Conservation (phyloP, 1,284 basidiomycete genomes). For the Stygiomarasmius scandens region DNA sequence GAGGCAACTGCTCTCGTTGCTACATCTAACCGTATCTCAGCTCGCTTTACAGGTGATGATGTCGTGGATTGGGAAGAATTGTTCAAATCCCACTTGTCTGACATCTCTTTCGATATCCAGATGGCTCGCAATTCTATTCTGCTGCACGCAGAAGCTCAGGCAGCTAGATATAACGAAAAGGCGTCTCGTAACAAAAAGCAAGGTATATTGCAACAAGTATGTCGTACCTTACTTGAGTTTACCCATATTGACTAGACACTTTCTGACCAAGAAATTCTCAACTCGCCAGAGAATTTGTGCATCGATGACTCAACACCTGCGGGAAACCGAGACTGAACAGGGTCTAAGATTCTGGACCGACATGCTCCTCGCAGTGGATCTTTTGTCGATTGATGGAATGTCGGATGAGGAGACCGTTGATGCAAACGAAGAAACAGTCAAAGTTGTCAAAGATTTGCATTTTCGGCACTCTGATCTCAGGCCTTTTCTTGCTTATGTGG, state of each 20-base stretch:
- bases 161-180: neutral
- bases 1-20: neutral
- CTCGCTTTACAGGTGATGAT: neutral
- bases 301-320: neutral
- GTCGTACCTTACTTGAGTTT: neutral
- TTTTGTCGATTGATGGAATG: constrained; percentile 1
- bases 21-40: neutral
- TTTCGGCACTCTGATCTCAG: constrained; percentile 8
- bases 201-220: neutral
- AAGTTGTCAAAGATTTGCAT: neutral
- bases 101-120: neutral
- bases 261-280: neutral
- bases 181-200: neutral
- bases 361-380: neutral
- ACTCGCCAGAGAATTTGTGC: neutral
- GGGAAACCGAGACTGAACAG: neutral
- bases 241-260: too few species aligned
- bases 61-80: neutral
- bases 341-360: neutral
- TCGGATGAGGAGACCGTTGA: constrained; percentile 5
- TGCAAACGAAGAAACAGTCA: neutral
- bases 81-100: neutral
- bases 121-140: neutral
- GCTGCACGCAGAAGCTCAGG: neutral
- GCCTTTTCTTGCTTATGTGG: constrained; percentile 1